Evolutionary conservation across 352 stramenopile genomes (phyloP).

Genomic region (Globisporangium barbulae): DNA sequence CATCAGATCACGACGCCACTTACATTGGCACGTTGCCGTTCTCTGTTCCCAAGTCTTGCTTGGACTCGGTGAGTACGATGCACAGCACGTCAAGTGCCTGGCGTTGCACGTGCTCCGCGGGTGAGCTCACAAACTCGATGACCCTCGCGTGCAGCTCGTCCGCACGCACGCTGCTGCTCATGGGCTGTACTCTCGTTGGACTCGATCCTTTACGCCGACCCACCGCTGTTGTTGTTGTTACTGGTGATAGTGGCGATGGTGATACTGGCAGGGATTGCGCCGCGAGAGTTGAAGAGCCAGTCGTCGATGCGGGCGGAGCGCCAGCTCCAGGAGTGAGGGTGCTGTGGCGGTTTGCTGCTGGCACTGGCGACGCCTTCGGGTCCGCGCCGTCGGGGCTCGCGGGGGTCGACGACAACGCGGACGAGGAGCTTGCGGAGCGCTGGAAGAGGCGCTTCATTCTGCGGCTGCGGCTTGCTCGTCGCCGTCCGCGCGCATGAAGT

Average conservation of each 20-base stretch:
- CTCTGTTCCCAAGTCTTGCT: background rate
- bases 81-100: slow-evolving; percentile 24
- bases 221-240: too few relatives aligned
- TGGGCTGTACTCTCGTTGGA: slow-evolving; percentile 12
- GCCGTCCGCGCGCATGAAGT: background rate
- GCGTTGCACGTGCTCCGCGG: slow-evolving; percentile 18
- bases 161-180: background rate
- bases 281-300: background rate
- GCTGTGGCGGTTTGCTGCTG: background rate
- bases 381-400: background rate
- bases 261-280: background rate
- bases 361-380: background rate
- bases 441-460: slow-evolving; percentile 65
- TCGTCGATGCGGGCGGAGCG: slow-evolving; percentile 3
- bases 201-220: slow-evolving; percentile 1
- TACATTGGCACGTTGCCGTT: background rate
- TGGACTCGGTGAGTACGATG: slow-evolving; percentile 10
- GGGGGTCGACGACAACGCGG: slow-evolving; percentile 13
- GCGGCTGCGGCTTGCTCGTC: background rate
- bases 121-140: slow-evolving; percentile 27
- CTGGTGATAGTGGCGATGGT: background rate
- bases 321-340: background rate
- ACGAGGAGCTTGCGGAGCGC: slow-evolving; percentile 20
- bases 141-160: slow-evolving; percentile 26
- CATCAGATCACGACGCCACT: background rate